A percentile compares a stretch with the other conserved stretches of the same genome.
These are phyloP conservation scores for Pseudogymnoascus pannorum DNA, from an alignment of 2,329 filamentous ascomycete genomes.

Conservation along the genomic window DNA sequence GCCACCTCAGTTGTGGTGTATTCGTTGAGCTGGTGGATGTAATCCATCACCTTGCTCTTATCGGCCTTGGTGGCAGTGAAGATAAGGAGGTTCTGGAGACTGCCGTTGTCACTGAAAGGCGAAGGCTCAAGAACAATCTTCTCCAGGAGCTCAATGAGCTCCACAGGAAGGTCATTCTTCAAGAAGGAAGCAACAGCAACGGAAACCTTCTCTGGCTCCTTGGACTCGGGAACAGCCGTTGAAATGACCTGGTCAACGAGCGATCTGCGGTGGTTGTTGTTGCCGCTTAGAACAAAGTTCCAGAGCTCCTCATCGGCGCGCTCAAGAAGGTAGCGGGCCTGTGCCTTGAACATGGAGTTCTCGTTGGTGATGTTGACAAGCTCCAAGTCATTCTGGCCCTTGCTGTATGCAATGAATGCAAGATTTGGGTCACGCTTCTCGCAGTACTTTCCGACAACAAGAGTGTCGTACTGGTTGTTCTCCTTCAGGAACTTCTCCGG, in stretches of 20 bases:
- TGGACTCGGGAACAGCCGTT: conserved; percentile 87
- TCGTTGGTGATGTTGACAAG: conserved; percentile 97
- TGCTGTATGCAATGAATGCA: conserved; percentile 88
- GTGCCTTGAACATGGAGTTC: conserved; percentile 99
- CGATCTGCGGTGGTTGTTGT: conserved; percentile 90
- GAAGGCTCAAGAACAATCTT: conserved; percentile 99
- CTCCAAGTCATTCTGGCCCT: conserved; percentile 95
- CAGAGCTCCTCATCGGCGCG: conserved; percentile 86
- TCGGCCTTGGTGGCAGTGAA: conserved; percentile 96
- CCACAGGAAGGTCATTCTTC: conserved; percentile 79
- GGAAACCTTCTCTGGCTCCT: conserved; percentile 88
- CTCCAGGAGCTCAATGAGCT: conserved; percentile 94
- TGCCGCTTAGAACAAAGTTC: conserved; percentile 88
- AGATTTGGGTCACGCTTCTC: conserved; percentile 97
- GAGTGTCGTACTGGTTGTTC: conserved; percentile 91
- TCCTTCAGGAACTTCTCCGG: conserved; percentile 96
- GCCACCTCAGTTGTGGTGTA: conserved; percentile 93
- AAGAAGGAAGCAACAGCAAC: conserved; percentile 92
- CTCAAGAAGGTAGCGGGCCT: conserved; percentile 89
- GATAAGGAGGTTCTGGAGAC: conserved; percentile 91
- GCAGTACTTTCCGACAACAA: conserved; percentile 93
- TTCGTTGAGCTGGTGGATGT: conserved; percentile 83
- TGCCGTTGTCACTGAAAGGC: conserved; percentile 94
- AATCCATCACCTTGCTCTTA: conserved; percentile 89
- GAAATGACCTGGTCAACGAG: conserved; percentile 94